A percentile compares a stretch with the other conserved stretches of the same genome.
Evolutionary conservation across 2,329 filamentous ascomycete genomes (phyloP).

Genomic region (Thielaviopsis ethacetica): DNA sequence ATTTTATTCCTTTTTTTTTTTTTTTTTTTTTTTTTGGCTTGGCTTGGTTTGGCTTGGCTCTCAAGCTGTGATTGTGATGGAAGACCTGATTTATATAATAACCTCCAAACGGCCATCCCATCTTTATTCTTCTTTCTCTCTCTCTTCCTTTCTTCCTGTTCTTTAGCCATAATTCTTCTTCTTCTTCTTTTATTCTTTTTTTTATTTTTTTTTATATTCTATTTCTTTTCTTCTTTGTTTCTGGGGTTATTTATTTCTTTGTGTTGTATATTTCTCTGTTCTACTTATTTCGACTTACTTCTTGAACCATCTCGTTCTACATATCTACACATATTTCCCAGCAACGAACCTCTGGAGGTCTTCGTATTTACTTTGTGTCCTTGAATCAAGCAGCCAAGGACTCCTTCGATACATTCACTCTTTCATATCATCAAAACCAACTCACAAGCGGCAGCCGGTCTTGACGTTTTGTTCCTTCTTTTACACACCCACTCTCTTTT

Average conservation of each 20-base stretch:
- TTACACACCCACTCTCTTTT: not conserved
- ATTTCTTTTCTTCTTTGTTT: conserved; percentile 3
- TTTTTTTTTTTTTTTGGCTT: too few species aligned
- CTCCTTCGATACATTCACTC: not conserved
- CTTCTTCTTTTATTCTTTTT: not conserved
- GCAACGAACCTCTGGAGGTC: not conserved
- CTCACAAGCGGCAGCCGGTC: conserved; percentile 3
- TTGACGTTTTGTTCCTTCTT: conserved; percentile 1
- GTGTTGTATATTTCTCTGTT: conserved; percentile 3
- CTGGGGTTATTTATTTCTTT: not conserved
- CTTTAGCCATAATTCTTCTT: not conserved
- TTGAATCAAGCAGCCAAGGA: not conserved
- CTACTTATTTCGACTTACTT: not conserved
- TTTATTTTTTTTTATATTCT: conserved; percentile 5
- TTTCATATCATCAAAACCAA: conserved; percentile 1
- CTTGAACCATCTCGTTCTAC: not conserved
- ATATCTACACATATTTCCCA: too few species aligned
- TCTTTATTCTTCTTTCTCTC: not conserved
- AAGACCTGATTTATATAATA: not conserved
- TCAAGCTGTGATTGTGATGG: too few species aligned
- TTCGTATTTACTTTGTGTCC: not conserved
- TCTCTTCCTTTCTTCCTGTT: not conserved
- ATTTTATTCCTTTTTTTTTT: too few species aligned
- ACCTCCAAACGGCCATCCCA: too few species aligned
- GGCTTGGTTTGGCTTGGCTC: too few species aligned